A percentile compares a stretch with the other conserved stretches of the same genome.
These are phyloP conservation scores for Scleromitrula shiraiana DNA, from an alignment of 2,329 filamentous ascomycete genomes.

Conservation along the genomic window DNA sequence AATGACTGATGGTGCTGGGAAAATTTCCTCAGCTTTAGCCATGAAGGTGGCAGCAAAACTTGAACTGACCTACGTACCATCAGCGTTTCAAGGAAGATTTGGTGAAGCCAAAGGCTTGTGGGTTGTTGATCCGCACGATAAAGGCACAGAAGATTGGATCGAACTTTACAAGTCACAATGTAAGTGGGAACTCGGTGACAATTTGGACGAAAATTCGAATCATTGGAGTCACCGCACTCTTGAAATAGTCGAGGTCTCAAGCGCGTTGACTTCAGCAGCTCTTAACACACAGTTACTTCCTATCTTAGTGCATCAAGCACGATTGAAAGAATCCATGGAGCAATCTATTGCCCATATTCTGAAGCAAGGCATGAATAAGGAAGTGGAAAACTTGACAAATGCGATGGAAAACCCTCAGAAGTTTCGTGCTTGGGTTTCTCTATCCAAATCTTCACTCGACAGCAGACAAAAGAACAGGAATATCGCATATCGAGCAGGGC, in stretches of 20 bases:
- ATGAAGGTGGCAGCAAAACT: slow-evolving; percentile 42
- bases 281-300: slow-evolving; percentile 64
- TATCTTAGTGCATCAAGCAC: slow-evolving; percentile 55
- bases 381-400: slow-evolving; percentile 44
- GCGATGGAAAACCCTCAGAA: slow-evolving; percentile 42
- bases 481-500: slow-evolving; percentile 17
- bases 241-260: slow-evolving; percentile 48
- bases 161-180: slow-evolving; percentile 57
- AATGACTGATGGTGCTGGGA: slow-evolving; percentile 61
- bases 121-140: slow-evolving; percentile 49
- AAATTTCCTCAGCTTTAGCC: slow-evolving; percentile 55
- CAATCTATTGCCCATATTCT: slow-evolving; percentile 42
- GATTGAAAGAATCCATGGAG: slow-evolving; percentile 44
- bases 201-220: slow-evolving; percentile 30
- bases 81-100: slow-evolving; percentile 61
- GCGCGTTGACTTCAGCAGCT: slow-evolving; percentile 40
- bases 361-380: slow-evolving; percentile 38
- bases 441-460: slow-evolving; percentile 35
- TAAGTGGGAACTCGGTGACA: slow-evolving; percentile 53
- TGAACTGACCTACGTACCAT: slow-evolving; percentile 46
- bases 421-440: slow-evolving; percentile 47
- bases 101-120: slow-evolving; percentile 71
- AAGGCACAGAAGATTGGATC: slow-evolving; percentile 50
- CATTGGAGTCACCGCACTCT: slow-evolving; percentile 51
- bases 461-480: slow-evolving; percentile 27